phyloP scores from a whole-genome alignment of 2,329 filamentous ascomycete species.

The Aureobasidium zeae region DNA sequence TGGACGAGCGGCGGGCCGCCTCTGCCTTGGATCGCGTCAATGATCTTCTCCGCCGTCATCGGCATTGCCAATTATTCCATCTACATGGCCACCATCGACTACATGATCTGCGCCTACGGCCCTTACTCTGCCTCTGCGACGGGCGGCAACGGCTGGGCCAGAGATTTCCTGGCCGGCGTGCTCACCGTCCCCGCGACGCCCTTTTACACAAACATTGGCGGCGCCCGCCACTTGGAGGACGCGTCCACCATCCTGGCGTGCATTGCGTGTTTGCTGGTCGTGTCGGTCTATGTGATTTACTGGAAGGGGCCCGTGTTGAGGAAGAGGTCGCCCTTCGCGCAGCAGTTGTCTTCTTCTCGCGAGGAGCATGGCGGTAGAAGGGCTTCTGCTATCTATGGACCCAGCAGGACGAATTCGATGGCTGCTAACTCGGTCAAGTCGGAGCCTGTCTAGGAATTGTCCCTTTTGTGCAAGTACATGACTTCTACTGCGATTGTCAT shows the following conservation, averaged over 20 bases:
- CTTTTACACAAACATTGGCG: constrained; percentile 40
- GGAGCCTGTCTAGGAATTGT: too few species aligned
- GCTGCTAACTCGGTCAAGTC: constrained; percentile 8
- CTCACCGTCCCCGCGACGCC: constrained; percentile 61
- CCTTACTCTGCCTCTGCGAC: constrained; percentile 67
- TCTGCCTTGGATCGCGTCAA: constrained; percentile 60
- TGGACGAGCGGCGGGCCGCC: constrained; percentile 59
- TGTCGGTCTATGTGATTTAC: constrained; percentile 50
- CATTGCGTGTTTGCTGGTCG: constrained; percentile 42
- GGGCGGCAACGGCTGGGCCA: constrained; percentile 65
- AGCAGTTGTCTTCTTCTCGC: constrained; percentile 28
- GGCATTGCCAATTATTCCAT: constrained; percentile 56
- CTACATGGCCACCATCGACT: constrained; percentile 70
- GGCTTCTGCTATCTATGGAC: constrained; percentile 11
- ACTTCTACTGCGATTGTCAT: too few species aligned
- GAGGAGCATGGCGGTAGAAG: constrained; percentile 15
- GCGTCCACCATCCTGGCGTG: constrained; percentile 48
- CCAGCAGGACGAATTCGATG: constrained; percentile 8
- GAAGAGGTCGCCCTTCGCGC: constrained; percentile 44
- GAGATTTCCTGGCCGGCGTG: constrained; percentile 66
- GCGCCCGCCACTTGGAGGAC: constrained; percentile 40
- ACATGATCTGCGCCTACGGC: constrained; percentile 67
- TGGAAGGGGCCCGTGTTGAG: constrained; percentile 47
- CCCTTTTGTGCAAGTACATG: too few species aligned
- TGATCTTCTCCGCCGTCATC: constrained; percentile 58